Base-by-base conservation (phyloP, 148 eudicot species). In the Dysphania ambrosioides region DNA sequence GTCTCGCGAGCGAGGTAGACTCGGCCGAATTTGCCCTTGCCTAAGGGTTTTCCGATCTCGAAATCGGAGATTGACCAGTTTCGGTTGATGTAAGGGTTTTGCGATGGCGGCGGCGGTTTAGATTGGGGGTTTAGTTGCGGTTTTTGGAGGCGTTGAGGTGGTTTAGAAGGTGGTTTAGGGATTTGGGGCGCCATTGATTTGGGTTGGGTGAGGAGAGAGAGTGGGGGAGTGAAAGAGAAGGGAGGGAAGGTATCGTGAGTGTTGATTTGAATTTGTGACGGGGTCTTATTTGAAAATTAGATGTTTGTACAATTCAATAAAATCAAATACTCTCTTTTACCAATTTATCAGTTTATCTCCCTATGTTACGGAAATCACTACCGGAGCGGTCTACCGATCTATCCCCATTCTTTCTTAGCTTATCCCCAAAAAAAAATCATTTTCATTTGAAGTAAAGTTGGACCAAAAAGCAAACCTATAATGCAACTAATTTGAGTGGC, bases 31-130 rank as follows among this genome's bases (percentile, higher is more conserved):
- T 91, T 94, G 29, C 97, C 98, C 76, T 84, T 91, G 51, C 97
- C 97, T 7, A 94, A 84, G 55, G 97, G 96, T 79, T 86, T 91
- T 26, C 93, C 98, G 85, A 94, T 87, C 72, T 91, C 98, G 86
- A 94, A 88, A 79, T 91, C 90, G 27, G 79, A 38, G 10, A 94
- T 6, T 0, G 97, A 88, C 95, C 95, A 91, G 29, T 83, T 70
- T 36, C 86, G 83, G 60, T 78, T 83, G 47, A 61, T 63, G 62
- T 11, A 75, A 71, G 76, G 83, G 80, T 66, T 83, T 76, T 60
- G 38, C 24, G 27, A 77, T 5, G 35, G 72, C 23, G 72, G 64
- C 23, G 11, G 36, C 24, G 66, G 29, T 3, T 49, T 63, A 7
- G 13, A 55, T 21, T 64, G 55, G 44, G 29, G 75, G 8, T 36